Evolutionary conservation across 2,329 filamentous ascomycete species (phyloP).

Genomic region (Cordyceps farinosa): DNA sequence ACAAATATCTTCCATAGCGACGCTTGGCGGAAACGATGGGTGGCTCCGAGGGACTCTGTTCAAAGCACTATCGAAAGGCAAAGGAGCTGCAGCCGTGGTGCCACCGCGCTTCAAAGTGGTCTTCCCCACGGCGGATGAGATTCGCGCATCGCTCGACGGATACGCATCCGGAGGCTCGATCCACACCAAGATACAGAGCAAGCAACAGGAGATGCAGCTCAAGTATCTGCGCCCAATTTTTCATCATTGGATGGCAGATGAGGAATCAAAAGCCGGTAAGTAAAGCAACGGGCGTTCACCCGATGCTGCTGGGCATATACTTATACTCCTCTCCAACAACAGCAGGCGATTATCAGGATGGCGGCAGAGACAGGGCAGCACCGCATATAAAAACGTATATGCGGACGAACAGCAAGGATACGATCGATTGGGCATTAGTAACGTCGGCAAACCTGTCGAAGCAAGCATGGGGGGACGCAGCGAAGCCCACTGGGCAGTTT

Average conservation of each 20-base stretch:
- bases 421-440: slow-evolving; percentile 78
- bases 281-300: neutral
- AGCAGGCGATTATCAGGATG: slow-evolving; percentile 35
- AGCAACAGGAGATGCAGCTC: slow-evolving; percentile 70
- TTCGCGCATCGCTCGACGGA: slow-evolving; percentile 71
- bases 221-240: slow-evolving; percentile 67
- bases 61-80: slow-evolving; percentile 35
- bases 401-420: slow-evolving; percentile 49
- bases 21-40: slow-evolving; percentile 63
- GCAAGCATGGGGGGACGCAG: slow-evolving; percentile 78
- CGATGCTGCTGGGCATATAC: neutral
- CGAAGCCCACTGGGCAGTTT: slow-evolving; percentile 55
- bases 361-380: slow-evolving; percentile 65
- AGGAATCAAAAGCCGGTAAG: slow-evolving; percentile 29
- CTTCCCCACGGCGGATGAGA: slow-evolving; percentile 77
- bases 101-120: slow-evolving; percentile 63
- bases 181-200: slow-evolving; percentile 71
- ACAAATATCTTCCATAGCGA: slow-evolving; percentile 79
- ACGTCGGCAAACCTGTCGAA: slow-evolving; percentile 91
- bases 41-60: slow-evolving; percentile 71
- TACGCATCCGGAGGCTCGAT: slow-evolving; percentile 76
- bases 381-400: slow-evolving; percentile 91
- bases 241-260: slow-evolving; percentile 68
- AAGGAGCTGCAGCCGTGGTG: slow-evolving; percentile 25
- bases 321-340: neutral